Conservation (phyloP, 1,284 basidiomycete species). For the Ceratobasidium sp. region DNA sequence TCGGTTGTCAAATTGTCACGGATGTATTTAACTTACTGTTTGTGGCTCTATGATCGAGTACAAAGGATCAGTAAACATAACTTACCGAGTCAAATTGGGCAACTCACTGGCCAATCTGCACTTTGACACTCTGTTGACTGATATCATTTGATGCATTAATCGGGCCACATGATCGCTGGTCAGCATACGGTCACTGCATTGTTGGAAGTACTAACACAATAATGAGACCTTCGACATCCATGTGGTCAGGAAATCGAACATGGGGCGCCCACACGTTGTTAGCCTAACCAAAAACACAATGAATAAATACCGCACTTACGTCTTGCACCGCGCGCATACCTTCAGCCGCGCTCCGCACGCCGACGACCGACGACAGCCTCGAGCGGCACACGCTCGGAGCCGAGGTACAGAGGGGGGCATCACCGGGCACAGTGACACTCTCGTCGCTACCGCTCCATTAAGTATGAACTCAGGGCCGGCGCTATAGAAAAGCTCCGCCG, state of each 20-base stretch:
- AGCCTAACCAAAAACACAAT: background rate
- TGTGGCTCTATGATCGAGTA: constrained; percentile 10
- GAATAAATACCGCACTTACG: constrained; percentile 6
- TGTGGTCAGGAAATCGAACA: background rate
- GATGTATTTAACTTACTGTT: constrained; percentile 5
- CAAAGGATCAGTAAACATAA: background rate
- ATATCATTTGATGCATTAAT: constrained; percentile 19
- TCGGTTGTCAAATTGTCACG: background rate
- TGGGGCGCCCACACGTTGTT: background rate
- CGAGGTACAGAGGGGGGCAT: constrained; percentile 31
- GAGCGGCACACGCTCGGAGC: constrained; percentile 25
- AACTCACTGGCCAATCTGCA: constrained; percentile 38
- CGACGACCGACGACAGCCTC: constrained; percentile 1
- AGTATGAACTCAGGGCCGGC: constrained; percentile 6
- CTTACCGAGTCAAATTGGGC: background rate
- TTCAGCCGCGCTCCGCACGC: constrained; percentile 9
- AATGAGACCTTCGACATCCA: constrained; percentile 26
- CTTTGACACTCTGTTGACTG: constrained; percentile 34
- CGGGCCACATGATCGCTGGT: constrained; percentile 13
- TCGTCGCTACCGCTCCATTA: constrained; percentile 25
- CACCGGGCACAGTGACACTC: background rate
- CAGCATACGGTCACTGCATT: constrained; percentile 4
- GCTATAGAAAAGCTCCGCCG: background rate
- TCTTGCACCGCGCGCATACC: constrained; percentile 30
- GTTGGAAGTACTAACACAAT: constrained; percentile 22